Conservation (phyloP, 192 early-diverging fungal genomes). For the Funneliformis geosporum region DNA sequence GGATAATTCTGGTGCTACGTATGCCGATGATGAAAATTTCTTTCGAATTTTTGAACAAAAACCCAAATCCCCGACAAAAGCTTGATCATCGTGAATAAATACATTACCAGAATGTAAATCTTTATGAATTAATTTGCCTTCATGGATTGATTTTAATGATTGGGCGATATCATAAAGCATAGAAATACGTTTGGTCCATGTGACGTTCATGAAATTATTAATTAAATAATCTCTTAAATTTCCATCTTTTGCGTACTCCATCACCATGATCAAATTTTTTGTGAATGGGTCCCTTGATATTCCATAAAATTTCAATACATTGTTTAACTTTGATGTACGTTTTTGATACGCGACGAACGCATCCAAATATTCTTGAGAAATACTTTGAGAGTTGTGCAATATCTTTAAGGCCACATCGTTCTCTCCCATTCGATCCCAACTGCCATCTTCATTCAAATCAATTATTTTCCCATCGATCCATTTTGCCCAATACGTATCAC, state of each 20-base stretch:
- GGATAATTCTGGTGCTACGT: background rate
- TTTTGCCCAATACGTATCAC: background rate
- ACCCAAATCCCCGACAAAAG: background rate
- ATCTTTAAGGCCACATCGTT: background rate
- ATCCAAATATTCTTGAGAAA: background rate
- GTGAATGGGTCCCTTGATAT: background rate
- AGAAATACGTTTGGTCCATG: background rate
- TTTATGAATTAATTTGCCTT: background rate
- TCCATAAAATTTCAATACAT: background rate
- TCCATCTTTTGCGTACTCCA: background rate
- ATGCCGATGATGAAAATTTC: background rate
- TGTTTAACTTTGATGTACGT: background rate
- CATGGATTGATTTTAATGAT: background rate
- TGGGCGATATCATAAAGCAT: background rate
- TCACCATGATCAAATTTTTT: background rate
- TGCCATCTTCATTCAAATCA: background rate
- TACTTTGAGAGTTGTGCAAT: background rate
- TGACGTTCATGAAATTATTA: background rate
- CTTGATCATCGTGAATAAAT: background rate
- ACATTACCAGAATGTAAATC: background rate
- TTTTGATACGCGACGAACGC: background rate
- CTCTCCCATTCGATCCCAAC: background rate
- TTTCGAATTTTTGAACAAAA: background rate
- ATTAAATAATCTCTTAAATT: background rate
- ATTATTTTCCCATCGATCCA: conserved; percentile 3